A percentile compares a stretch with the other conserved stretches of the same genome.
Evolutionary conservation across 768 basidiomycete species (phyloP).

Genomic region (Mycena kentingensis): DNA sequence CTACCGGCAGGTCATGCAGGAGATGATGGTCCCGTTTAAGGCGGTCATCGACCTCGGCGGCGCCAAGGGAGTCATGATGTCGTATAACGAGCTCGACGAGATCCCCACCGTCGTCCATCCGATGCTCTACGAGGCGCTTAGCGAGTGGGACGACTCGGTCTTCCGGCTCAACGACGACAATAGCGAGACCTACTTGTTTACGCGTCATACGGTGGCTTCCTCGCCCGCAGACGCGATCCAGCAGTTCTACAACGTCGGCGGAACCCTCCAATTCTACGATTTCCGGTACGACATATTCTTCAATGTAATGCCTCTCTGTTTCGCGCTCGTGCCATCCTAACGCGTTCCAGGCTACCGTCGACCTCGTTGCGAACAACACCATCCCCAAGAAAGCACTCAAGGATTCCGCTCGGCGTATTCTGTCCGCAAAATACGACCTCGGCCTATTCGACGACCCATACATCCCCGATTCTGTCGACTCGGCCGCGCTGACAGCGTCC

Average conservation of each 20-base stretch:
- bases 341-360: slow-evolving; percentile 15
- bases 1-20: slow-evolving; percentile 25
- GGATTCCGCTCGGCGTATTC: slow-evolving; percentile 20
- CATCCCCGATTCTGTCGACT: slow-evolving; percentile 21
- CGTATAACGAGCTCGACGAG: slow-evolving; percentile 31
- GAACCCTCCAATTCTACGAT: slow-evolving; percentile 29
- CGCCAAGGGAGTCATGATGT: slow-evolving; percentile 29
- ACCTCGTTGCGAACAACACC: slow-evolving; percentile 22
- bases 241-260: slow-evolving; percentile 31
- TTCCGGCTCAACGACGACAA: slow-evolving; percentile 22
- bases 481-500: slow-evolving; percentile 16
- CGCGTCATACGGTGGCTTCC: slow-evolving; percentile 20
- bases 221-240: slow-evolving; percentile 27
- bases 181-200: slow-evolving; percentile 21
- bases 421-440: slow-evolving; percentile 28
- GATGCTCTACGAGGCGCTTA: slow-evolving; percentile 25
- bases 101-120: slow-evolving; percentile 28
- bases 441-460: slow-evolving; percentile 23
- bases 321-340: background rate
- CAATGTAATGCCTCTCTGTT: slow-evolving; percentile 18
- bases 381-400: slow-evolving; percentile 22
- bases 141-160: slow-evolving; percentile 30
- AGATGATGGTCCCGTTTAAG: slow-evolving; percentile 30
- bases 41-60: slow-evolving; percentile 27
- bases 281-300: slow-evolving; percentile 21